Base-by-base conservation (phyloP, 2,329 filamentous ascomycete genomes). In the Metarhizium guizhouense region DNA sequence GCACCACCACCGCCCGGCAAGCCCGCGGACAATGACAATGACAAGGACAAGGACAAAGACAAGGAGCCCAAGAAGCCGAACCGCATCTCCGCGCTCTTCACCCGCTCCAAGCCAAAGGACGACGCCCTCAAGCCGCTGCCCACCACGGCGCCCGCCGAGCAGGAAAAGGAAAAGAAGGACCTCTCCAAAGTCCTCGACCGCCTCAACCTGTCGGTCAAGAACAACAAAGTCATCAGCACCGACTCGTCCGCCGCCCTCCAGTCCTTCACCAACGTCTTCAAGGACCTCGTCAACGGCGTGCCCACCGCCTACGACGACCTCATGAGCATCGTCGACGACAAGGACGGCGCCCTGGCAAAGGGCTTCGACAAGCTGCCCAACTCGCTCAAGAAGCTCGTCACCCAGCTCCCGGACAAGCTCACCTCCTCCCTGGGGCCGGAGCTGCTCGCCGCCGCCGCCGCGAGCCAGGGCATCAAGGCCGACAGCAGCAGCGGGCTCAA, bases 221-320 rank as follows among this genome's bases (percentile, higher is more conserved):
- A 95, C 75, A 94, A 95, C 74, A 86, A 85, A 56, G 89, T 89
- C 58, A 89, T 96, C 70, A 86, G 86, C n/a, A 81, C 84, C 57
- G 91, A 95, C 63, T 93, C 90, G 0, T 85, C 90, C 58, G 86
- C 90, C 60, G 80, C 96, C 34, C 82, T 96, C 53, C 82, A 84
- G 54, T 84, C 86, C 59, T 99, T 99, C 77, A 95, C 90, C 1
- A 78, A 91, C 55, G 86, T 96, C 38, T 87, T 99, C 66, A 94
- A 93, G 68, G 94, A 99, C 68, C 81, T 96, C 16, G 83, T 94
- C 64, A 92, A 91, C 67, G 94, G 94, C 59, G 94, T 90, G 2
- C 94, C 94, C 3, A 96, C 93, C 0, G 94, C 94, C 3, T 96
- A 95, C 70, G 81, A 87, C 66, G 94, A 99, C 68, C 85, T 99